Conservation (phyloP, 345 rosid genomes). For the Lepidium didymum region DNA sequence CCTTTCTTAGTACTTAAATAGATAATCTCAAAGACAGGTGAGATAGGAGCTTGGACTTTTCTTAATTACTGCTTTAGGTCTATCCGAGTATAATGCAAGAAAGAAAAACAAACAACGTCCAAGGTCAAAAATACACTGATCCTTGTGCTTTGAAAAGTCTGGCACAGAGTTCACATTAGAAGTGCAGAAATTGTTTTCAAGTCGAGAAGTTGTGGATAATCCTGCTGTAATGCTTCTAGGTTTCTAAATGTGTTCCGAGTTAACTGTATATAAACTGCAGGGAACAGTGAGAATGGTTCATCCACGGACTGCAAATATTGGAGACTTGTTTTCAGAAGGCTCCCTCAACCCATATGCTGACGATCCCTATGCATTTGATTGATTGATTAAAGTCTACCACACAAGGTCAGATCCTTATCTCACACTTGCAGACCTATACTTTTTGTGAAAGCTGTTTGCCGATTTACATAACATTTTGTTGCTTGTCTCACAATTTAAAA, state of each 20-base stretch:
- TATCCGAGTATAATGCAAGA: too few relatives aligned
- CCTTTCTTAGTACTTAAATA: too few relatives aligned
- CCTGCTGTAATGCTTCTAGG: neutral
- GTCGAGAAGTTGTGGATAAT: neutral
- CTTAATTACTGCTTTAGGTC: too few relatives aligned
- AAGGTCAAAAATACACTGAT: neutral
- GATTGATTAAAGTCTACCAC: constrained; percentile 43
- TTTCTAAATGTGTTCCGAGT: neutral
- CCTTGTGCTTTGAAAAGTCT: neutral
- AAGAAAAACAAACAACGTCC: neutral
- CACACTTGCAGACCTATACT: neutral
- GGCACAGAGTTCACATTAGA: neutral
- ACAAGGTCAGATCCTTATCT: neutral
- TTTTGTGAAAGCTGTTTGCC: neutral
- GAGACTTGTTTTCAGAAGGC: constrained; percentile 3
- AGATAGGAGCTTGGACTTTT: too few relatives aligned
- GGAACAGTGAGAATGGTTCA: neutral
- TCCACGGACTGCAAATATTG: neutral
- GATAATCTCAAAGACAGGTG: too few relatives aligned
- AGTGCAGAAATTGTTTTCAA: neutral
- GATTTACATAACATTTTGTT: neutral
- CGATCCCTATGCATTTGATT: constrained; percentile 94
- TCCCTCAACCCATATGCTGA: constrained; percentile 68
- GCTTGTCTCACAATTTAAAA: neutral
- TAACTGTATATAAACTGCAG: neutral